Conservation (phyloP, 805 yeast species). For the Pichia kluyveri region DNA sequence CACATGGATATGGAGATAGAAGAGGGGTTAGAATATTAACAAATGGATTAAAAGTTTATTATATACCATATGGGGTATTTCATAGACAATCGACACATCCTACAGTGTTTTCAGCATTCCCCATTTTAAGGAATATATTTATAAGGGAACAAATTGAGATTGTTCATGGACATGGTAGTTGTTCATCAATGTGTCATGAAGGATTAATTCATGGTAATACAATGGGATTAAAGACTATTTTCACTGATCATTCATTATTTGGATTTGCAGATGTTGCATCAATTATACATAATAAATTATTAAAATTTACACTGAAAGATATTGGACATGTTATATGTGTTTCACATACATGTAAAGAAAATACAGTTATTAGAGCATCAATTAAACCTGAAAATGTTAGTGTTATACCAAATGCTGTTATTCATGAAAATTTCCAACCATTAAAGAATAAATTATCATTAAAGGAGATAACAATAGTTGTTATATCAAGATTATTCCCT, state of each 20-base stretch:
- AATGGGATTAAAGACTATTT: conserved; percentile 85
- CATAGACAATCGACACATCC: conserved; percentile 84
- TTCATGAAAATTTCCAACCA: conserved; percentile 72
- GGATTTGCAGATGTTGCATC: conserved; percentile 85
- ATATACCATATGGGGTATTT: conserved; percentile 74
- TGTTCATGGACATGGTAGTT: conserved; percentile 92
- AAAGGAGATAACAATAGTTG: conserved; percentile 67
- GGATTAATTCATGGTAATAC: conserved; percentile 85
- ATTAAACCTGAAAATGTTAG: conserved; percentile 70
- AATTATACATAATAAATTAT: conserved; percentile 75
- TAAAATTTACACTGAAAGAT: conserved; percentile 77
- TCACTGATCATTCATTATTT: conserved; percentile 92
- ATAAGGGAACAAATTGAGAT: conserved; percentile 80
- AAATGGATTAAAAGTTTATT: conserved; percentile 88
- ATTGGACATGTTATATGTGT: conserved; percentile 95
- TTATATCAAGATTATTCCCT: conserved; percentile 85
- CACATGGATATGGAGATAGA: conserved; percentile 82
- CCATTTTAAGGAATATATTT: conserved; percentile 74
- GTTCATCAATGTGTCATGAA: conserved; percentile 81
- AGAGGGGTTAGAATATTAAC: conserved; percentile 76
- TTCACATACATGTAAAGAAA: conserved; percentile 92
- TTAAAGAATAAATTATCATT: conserved; percentile 22
- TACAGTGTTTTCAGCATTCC: conserved; percentile 80
- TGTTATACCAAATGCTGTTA: conserved; percentile 95
- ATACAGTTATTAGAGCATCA: conserved; percentile 81